Percentiles rank a stretch among this genome's conserved stretches.
phyloP scores from a whole-genome alignment of 495 filamentous ascomycete species.

The Talaromyces stipitatus region DNA sequence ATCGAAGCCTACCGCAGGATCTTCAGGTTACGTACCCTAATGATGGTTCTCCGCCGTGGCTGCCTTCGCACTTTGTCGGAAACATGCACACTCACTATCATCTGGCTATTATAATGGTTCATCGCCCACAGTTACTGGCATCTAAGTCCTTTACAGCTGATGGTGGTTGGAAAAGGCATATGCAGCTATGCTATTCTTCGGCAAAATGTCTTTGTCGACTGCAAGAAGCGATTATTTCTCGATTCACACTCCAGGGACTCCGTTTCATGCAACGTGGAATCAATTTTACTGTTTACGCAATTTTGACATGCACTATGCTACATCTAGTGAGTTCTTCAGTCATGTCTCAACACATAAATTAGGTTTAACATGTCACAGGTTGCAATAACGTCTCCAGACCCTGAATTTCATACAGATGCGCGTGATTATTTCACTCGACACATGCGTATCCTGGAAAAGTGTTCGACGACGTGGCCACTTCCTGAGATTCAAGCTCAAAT shows the following conservation, averaged over 20 bases:
- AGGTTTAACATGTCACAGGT: conserved; percentile 48
- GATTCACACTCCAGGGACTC: conserved; percentile 72
- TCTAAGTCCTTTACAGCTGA: conserved; percentile 65
- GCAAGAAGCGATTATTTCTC: conserved; percentile 76
- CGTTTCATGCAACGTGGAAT: conserved; percentile 92
- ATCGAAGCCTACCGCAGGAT: conserved; percentile 68
- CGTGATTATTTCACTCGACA: conserved; percentile 89
- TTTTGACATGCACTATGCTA: conserved; percentile 89
- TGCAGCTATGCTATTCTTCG: conserved; percentile 77
- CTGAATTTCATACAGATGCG: conserved; percentile 76
- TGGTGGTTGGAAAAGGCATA: conserved; percentile 79
- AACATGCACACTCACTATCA: conserved; percentile 94
- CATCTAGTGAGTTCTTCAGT: conserved; percentile 64
- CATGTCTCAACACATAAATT: background rate
- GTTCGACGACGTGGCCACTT: conserved; percentile 79
- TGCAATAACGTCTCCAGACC: conserved; percentile 89
- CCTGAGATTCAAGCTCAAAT: conserved; percentile 89
- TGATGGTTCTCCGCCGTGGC: conserved; percentile 75
- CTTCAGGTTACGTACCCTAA: conserved; percentile 70
- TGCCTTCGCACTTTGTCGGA: conserved; percentile 83
- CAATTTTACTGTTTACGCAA: conserved; percentile 89
- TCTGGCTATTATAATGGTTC: conserved; percentile 77
- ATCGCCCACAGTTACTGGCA: conserved; percentile 76
- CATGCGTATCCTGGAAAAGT: conserved; percentile 90
- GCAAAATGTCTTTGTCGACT: conserved; percentile 84